Evolutionary conservation across 148 eudicot genomes (phyloP), one percentile per base, ranked within the genome.

Genomic region (Fallopia convolvulus): DNA sequence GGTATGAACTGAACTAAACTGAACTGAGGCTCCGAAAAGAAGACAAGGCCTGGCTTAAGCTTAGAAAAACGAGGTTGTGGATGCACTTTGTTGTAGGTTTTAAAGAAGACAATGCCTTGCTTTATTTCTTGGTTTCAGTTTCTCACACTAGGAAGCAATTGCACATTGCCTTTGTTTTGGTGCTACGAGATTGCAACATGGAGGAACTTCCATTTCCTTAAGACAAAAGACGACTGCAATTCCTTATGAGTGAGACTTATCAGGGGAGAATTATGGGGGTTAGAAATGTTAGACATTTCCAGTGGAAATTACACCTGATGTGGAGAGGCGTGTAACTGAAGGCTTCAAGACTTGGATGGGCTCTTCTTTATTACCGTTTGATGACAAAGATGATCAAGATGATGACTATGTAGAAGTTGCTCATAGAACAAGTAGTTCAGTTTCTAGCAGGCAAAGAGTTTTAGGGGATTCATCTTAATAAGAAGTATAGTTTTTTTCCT

Each of bases 341-440:
- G 94, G 98, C 26, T 94, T 94, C 55, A 91, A 86, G 77, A 82
- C 95, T 1, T 94, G 98, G 98, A 89, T 92, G 94, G 98, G 98
- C 5, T 86, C 98, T 23, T 90, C 98, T 63, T 88, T 86, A 33
- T 74, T 92, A 72, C 92, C 98, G 11, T 94, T 97, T 2, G 98
- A 94, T 48, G 98, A 93, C 11, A 97, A 94, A 47, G 98, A 94
- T 53, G 96, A 94, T 6, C 84, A 80, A 72, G 75, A 66, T 13
- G 86, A 89, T 39, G 87, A 87, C 50, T 89, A 89, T 71, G 82
- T 76, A 42, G 91, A 86, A 80, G 90, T 68, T 70, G 83, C 87
- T 30, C 81, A 74, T 77, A 63, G 41, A 1, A 68, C 72, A 36
- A 68, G 44, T n/a, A 14, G n/a, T 68, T 36, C 46, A 3, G 20